These are phyloP conservation scores for Calonectria multiphialidica DNA, from an alignment of 2,329 filamentous ascomycete species.

Conservation along the genomic window DNA sequence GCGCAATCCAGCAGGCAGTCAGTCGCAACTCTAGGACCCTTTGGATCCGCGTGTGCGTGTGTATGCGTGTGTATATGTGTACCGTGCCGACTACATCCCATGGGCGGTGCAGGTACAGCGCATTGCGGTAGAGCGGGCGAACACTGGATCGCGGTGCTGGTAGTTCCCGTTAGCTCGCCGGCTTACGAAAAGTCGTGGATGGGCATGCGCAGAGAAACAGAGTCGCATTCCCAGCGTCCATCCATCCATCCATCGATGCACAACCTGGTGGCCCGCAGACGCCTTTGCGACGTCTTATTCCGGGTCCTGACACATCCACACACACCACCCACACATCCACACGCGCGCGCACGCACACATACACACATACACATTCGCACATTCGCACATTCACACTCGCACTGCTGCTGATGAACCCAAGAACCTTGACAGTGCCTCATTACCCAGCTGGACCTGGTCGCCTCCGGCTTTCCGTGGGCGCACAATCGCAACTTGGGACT, in stretches of 20 bases:
- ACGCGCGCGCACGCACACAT: conserved; percentile 7
- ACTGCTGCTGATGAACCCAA: conserved; percentile 33
- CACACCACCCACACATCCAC: conserved; percentile 21
- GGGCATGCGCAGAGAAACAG: conserved; percentile 13
- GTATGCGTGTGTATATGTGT: background rate
- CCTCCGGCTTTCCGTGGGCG: conserved; percentile 22
- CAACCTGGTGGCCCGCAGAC: conserved; percentile 16
- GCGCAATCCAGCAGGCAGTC: conserved; percentile 10
- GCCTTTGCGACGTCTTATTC: conserved; percentile 23
- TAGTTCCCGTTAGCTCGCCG: conserved; percentile 20
- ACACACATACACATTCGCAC: conserved; percentile 28
- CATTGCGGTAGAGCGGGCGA: conserved; percentile 9
- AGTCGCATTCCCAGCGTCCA: conserved; percentile 2
- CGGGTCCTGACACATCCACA: conserved; percentile 24
- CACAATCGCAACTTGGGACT: conserved; percentile 28
- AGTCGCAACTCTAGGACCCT: conserved; percentile 1
- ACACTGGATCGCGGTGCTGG: conserved; percentile 10
- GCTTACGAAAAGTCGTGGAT: conserved; percentile 20
- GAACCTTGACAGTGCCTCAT: conserved; percentile 34
- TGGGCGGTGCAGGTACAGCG: conserved; percentile 7
- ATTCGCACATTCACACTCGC: conserved; percentile 26
- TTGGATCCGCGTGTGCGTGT: background rate
- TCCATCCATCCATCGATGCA: conserved; percentile 2
- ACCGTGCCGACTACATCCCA: background rate
- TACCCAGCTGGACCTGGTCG: conserved; percentile 33